Base-by-base conservation (phyloP, 2,329 filamentous ascomycete genomes). In the Xylaria arbuscula region DNA sequence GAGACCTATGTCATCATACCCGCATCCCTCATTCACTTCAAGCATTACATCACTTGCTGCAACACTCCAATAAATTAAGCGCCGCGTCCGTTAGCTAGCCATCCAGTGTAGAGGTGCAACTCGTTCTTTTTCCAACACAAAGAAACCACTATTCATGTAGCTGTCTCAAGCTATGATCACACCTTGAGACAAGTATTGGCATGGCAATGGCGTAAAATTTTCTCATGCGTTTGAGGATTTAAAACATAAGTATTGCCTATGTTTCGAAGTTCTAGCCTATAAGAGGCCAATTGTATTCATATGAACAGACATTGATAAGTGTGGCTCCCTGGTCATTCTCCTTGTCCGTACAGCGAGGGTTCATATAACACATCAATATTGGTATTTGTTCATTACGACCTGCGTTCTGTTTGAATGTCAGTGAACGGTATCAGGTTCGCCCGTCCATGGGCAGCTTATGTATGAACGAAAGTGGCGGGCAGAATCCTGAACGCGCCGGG, bases 291-390 rank as follows among this genome's bases (percentile, higher is more conserved):
- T 45, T 60, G 36, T 50, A 66, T 55, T 63, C 48, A 53, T 32
- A 36, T 56, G 24, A 40, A 40, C n/a, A 22, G 38, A 15, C 28
- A 34, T 24, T 19, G 51, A 42, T 19, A 15, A 13, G 34, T 42
- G 55, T 22, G n/a, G 53, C 13, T 51, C n/a, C 22, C 38, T 51
- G 34, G 32, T 19, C 55, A 55, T 32, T 22, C 56, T 38, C 22
- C 48, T 51, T 47, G 32, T 13, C 47, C 40, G 38, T 56, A 47
- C 40, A 45, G 36, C 13, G 17, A 57, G 47, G 48, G 62, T 24
- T 62, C 58, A 70, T 64, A 70, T 64, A 53, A 59, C 63, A 59
- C 58, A 59, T 51, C 48, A 36, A 45, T 34, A 42, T 66, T 40
- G 40, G 38, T 55, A 55, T 50, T 63, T 63, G 42, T 50, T 45